phyloP scores from a whole-genome alignment of 305 asterid species.

The Fraxinus latifolia region DNA sequence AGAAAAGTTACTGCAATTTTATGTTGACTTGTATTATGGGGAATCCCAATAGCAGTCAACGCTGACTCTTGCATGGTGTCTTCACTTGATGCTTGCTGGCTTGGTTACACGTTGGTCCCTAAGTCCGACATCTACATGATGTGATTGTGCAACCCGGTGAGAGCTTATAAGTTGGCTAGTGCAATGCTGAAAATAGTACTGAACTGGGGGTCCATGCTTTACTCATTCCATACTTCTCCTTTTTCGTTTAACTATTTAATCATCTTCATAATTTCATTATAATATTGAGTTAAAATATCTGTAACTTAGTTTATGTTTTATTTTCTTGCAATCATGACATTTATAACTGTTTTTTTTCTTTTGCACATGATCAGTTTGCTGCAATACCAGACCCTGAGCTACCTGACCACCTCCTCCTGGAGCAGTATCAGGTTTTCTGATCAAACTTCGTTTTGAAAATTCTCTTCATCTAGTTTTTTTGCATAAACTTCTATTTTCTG shows the following conservation, averaged over 20 bases:
- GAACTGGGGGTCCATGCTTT: neutral
- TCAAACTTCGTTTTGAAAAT: conserved; percentile 16
- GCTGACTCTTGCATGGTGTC: neutral
- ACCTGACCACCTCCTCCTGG: conserved; percentile 90
- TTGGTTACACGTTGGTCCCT: neutral
- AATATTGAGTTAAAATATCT: conserved; percentile 3
- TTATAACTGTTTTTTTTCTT: conserved; percentile 1
- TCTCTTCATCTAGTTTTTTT: conserved; percentile 14
- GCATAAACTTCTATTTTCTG: conserved; percentile 10
- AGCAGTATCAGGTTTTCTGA: conserved; percentile 82
- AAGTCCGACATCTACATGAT: neutral
- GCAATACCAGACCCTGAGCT: conserved; percentile 85
- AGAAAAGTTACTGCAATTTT: neutral
- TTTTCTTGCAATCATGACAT: neutral
- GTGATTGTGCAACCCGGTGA: neutral
- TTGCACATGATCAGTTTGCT: conserved; percentile 58
- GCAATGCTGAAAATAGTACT: neutral
- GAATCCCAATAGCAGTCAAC: neutral
- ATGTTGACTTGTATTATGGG: neutral
- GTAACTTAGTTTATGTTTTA: neutral
- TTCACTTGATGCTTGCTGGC: neutral
- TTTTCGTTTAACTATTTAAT: neutral
- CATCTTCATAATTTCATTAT: neutral
- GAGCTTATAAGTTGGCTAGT: neutral
- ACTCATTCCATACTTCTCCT: neutral